Conservation (phyloP, 768 basidiomycete genomes). For the Jaapia argillacea region DNA sequence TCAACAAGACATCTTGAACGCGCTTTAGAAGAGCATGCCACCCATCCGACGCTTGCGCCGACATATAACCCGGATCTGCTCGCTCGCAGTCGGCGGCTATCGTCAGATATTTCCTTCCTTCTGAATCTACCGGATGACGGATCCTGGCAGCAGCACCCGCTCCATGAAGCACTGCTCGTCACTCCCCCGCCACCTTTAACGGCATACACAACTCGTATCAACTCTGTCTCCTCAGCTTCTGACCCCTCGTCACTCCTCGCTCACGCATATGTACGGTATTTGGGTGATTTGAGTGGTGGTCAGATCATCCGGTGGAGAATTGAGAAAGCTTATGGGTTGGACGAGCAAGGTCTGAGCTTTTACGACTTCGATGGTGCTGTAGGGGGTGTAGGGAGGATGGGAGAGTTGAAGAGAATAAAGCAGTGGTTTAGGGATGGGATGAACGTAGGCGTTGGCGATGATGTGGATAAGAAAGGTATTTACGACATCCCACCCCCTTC, state of each 20-base stretch:
- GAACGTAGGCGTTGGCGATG: slow-evolving; percentile 24
- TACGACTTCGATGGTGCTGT: slow-evolving; percentile 57
- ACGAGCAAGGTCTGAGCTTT: slow-evolving; percentile 50
- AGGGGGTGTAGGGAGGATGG: slow-evolving; percentile 30
- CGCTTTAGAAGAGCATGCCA: slow-evolving; percentile 47
- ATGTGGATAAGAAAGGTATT: slow-evolving; percentile 21
- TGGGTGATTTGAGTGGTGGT: slow-evolving; percentile 74
- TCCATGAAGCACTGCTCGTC: slow-evolving; percentile 34
- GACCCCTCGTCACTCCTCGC: slow-evolving; percentile 52
- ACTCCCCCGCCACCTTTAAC: slow-evolving; percentile 37
- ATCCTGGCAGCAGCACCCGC: slow-evolving; percentile 47
- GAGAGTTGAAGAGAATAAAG: slow-evolving; percentile 66
- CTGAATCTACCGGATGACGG: slow-evolving; percentile 38
- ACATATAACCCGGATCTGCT: slow-evolving; percentile 67
- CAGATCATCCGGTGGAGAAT: slow-evolving; percentile 56
- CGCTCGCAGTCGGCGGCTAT: slow-evolving; percentile 46
- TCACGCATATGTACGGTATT: slow-evolving; percentile 76
- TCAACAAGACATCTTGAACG: slow-evolving; percentile 41
- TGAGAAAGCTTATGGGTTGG: slow-evolving; percentile 58
- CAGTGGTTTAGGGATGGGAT: slow-evolving; percentile 51
- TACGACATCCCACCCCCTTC: background rate
- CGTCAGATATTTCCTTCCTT: slow-evolving; percentile 59
- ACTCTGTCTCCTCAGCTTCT: slow-evolving; percentile 29
- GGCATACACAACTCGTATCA: slow-evolving; percentile 45
- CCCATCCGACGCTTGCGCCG: slow-evolving; percentile 51